Base-by-base conservation (phyloP, 352 stramenopile genomes). In the Pythium chondricola region DNA sequence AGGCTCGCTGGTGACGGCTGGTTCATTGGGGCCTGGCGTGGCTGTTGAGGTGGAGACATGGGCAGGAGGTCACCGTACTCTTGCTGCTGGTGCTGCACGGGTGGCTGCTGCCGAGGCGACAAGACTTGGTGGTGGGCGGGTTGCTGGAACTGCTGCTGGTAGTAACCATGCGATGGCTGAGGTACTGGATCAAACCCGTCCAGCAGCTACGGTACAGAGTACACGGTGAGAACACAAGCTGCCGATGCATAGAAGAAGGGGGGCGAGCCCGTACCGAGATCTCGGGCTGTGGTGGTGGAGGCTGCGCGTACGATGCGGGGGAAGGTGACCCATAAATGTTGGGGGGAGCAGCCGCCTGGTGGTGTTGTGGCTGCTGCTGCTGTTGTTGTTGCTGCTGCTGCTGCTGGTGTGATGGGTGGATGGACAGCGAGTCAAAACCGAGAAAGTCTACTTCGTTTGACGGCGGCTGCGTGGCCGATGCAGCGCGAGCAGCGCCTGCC, bases 401-500 rank as follows among this genome's bases (percentile, higher is more conserved):
- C n/a, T n/a, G 43, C 6, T 63, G 51, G 2, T 56, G 25, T 20
- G 50, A 5, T 17, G 52, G 25, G 29, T 73, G 60, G 26, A 94
- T 69, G 43, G 45, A 82, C 3, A 90, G 57, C 9, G 59, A 65
- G 17, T 71, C 71, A 46, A 94, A 77, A 9, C 80, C 83, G 30
- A 94, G 61, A 29, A 94, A 84, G 37, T 94, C 83, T 10, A 91
- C 77, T 52, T 91, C 80, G 39, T 40, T 40, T 17, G 22, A 29
- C 8, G 11, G 30, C 17, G 71, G 45, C 24, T 69, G 47, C 22
- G 55, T 17, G n/a, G 39, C 32, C 47, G 31, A 32, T 40, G 44
- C 43, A 52, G 38, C 58, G 27, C 40, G 20, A 42, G 53, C 57
- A 42, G 39, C 35, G 5, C 17, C 45, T 1, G 42, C 16, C 36